Base-by-base conservation (phyloP, 148 eudicot genomes). In the Pharnaceum exiguum region DNA sequence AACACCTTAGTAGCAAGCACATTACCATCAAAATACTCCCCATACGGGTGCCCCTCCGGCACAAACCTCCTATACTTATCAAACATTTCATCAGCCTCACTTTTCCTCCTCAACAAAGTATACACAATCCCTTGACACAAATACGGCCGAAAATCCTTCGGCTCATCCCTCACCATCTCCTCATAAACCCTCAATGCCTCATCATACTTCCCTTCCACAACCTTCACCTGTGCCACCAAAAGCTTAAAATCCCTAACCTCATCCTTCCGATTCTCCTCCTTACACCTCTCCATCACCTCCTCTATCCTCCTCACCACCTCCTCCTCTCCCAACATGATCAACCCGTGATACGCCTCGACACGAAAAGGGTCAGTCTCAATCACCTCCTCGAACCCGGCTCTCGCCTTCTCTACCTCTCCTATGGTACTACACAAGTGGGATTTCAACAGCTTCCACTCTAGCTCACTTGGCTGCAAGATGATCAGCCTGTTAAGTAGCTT, bases 51-150 rank as follows among this genome's bases (percentile, higher is more conserved):
- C 13, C 79, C 90, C 55, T 83, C 75, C 0, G 96, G 98, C 13
- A 91, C 94, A 59, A 84, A 81, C 72, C 82, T 82, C 75, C 77
- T 69, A 71, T 87, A 87, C 82, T 85, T 82, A 36, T 85, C 84
- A 62, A 91, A 91, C 44, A 66, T 77, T 71, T 82, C 76, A 50
- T 82, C 80, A 1, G 96, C 98, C 59, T 85, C 96, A 29, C 68
- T 71, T 22, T 70, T 77, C 69, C 85, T 91, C 82, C 74, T 79
- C 71, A 87, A 53, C 73, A 87, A 55, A 28, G 96, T 91, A 21
- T 91, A 91, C 2, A 91, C 77, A 32, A 91, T 87, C 18, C 98
- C 96, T 52, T 91, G 98, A 72, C 98, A 91, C 55, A 91, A 68
- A 74, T 91, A 91, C 1, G 96, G 96, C 67, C 96, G 68, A 55